A percentile compares a stretch with the other conserved stretches of the same genome.
Conservation (phyloP, 805 yeast species). For the Wickerhamomyces rabaulensis region DNA sequence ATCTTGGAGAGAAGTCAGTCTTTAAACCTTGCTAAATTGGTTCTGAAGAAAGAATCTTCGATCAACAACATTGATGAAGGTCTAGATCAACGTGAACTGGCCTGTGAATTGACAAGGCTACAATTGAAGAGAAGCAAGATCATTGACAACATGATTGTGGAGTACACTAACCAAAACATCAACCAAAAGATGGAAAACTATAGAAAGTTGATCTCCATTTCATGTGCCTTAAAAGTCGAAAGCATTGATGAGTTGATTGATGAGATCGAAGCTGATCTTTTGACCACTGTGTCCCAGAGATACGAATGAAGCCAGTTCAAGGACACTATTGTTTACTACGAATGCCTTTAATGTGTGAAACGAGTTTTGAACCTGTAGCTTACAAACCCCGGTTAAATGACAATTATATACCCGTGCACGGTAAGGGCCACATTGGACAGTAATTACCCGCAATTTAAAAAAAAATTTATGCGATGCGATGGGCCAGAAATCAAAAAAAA, state of each 20-base stretch:
- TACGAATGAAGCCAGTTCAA: neutral
- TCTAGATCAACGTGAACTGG: conserved; percentile 20
- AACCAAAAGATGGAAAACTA: conserved; percentile 68
- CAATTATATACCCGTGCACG: no score
- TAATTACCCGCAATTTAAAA: neutral
- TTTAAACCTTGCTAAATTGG: conserved; percentile 50
- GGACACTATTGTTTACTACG: neutral
- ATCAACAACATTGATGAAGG: conserved; percentile 12
- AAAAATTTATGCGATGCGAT: neutral
- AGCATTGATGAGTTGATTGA: conserved; percentile 78
- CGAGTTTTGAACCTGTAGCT: neutral
- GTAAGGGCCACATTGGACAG: neutral
- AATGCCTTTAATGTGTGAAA: neutral
- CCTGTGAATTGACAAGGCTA: conserved; percentile 41
- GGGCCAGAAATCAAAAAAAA: neutral
- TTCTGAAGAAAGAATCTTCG: conserved; percentile 46
- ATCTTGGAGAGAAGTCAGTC: conserved; percentile 64
- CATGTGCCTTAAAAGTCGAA: conserved; percentile 74
- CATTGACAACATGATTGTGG: conserved; percentile 46
- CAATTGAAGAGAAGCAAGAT: conserved; percentile 46
- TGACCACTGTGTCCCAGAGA: conserved; percentile 14
- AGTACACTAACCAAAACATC: conserved; percentile 38
- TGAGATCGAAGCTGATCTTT: conserved; percentile 55
- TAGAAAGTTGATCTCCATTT: conserved; percentile 66
- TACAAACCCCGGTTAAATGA: neutral